phyloP scores from a whole-genome alignment of 345 rosid species.

The Eucalyptus guilfoylei region DNA sequence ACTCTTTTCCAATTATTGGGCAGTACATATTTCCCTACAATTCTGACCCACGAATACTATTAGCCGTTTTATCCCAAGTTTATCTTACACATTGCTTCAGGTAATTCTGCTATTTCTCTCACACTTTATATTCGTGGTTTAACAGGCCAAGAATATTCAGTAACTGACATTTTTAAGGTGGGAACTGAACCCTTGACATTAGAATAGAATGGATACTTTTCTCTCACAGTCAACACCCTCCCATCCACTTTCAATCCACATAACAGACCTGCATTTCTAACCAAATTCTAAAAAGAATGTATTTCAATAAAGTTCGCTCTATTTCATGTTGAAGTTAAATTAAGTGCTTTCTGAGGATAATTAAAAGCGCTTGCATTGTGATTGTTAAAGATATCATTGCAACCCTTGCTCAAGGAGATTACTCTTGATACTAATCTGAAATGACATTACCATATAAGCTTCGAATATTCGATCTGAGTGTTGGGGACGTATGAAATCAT shows the following conservation, averaged over 20 bases:
- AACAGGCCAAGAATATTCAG: neutral
- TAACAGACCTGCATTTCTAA: neutral
- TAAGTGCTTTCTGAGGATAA: neutral
- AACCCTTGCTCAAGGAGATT: neutral
- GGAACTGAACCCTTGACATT: neutral
- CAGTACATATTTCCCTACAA: neutral
- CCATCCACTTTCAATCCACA: neutral
- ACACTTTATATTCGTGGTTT: neutral
- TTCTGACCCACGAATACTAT: neutral
- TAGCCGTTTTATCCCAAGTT: neutral
- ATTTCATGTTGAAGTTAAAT: neutral
- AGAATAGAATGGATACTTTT: neutral
- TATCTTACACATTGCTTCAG: neutral
- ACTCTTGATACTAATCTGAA: neutral
- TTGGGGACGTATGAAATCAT: constrained; percentile 87
- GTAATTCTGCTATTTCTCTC: neutral
- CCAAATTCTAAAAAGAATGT: neutral
- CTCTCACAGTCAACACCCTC: neutral
- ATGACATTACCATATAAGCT: constrained; percentile 49
- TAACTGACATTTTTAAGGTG: neutral
- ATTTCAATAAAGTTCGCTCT: neutral
- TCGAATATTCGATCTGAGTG: constrained; percentile 81
- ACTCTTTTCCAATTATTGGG: neutral
- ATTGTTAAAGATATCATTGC: neutral
- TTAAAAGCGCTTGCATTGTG: neutral